phyloP scores from a whole-genome alignment of 495 filamentous ascomycete genomes.

The Astrothelium macrocarpum region DNA sequence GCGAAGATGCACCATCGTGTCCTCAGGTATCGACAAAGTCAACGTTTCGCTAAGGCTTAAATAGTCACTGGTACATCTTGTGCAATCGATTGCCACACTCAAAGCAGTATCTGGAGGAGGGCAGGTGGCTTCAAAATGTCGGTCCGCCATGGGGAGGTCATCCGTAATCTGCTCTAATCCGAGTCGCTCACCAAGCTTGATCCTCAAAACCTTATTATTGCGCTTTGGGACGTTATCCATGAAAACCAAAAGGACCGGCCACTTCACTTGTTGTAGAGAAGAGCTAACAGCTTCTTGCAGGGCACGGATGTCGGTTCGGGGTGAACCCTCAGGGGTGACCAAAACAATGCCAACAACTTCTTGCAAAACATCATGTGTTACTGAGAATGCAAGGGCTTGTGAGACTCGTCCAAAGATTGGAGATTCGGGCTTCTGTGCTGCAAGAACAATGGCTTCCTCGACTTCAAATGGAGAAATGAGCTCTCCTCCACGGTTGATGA shows the following conservation, averaged over 20 bases:
- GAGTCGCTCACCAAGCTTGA: conserved; percentile 33
- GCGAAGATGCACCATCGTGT: not conserved
- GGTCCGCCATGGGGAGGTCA: conserved; percentile 21
- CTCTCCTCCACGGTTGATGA: conserved; percentile 77
- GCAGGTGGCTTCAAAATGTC: conserved; percentile 32
- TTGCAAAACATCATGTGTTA: conserved; percentile 36
- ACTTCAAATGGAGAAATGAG: conserved; percentile 55
- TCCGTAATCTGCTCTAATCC: conserved; percentile 27
- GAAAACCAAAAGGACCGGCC: conserved; percentile 35
- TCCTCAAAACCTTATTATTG: conserved; percentile 39
- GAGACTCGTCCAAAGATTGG: conserved; percentile 29
- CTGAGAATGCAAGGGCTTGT: conserved; percentile 37
- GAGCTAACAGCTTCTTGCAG: conserved; percentile 31
- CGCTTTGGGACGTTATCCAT: conserved; percentile 37
- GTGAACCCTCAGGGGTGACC: conserved; percentile 27
- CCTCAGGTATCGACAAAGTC: not conserved
- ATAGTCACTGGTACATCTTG: not conserved
- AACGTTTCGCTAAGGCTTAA: not conserved
- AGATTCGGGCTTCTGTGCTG: conserved; percentile 25
- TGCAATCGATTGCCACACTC: conserved; percentile 16
- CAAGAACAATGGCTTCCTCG: conserved; percentile 22
- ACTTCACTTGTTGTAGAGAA: conserved; percentile 34
- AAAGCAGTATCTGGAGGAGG: conserved; percentile 32
- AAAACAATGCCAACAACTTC: conserved; percentile 38
- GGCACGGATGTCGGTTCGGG: conserved; percentile 30